Evolutionary conservation across 2,329 filamentous ascomycete species (phyloP).

Genomic region (Aspergillus proliferans): DNA sequence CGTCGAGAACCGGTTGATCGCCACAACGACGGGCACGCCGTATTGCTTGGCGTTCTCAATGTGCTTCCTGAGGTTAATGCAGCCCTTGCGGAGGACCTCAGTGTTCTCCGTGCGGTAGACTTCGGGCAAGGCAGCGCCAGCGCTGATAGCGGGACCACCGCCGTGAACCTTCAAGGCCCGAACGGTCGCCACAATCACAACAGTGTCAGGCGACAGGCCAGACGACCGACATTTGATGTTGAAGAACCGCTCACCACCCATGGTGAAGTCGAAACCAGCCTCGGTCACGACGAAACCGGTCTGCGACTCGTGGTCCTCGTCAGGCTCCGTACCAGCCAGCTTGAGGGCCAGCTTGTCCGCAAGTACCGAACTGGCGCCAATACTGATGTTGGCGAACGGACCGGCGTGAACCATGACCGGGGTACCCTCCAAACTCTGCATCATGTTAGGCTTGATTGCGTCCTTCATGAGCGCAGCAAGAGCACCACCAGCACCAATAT

Average conservation of each 20-base stretch:
- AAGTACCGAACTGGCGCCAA: conserved; percentile 90
- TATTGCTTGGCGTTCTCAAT: conserved; percentile 84
- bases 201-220: conserved; percentile 83
- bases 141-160: conserved; percentile 86
- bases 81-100: conserved; percentile 81
- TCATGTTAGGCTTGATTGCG: conserved; percentile 96
- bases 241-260: conserved; percentile 99
- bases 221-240: conserved; percentile 99
- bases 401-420: conserved; percentile 97
- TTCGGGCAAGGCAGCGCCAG: conserved; percentile 75
- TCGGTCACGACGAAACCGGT: conserved; percentile 93
- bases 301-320: conserved; percentile 76
- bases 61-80: conserved; percentile 92
- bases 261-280: conserved; percentile 98
- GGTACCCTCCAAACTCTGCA: conserved; percentile 96
- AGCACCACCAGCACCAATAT: conserved; percentile 86
- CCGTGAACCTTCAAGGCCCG: conserved; percentile 96
- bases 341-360: conserved; percentile 95
- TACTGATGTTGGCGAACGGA: conserved; percentile 97
- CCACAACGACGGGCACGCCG: conserved; percentile 89
- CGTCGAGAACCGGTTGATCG: conserved; percentile 93
- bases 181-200: conserved; percentile 92
- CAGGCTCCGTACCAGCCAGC: conserved; percentile 86
- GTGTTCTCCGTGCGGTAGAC: conserved; percentile 93
- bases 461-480: conserved; percentile 94